phyloP scores from a whole-genome alignment of 768 basidiomycete species.

The Exidia glandulosa region DNA sequence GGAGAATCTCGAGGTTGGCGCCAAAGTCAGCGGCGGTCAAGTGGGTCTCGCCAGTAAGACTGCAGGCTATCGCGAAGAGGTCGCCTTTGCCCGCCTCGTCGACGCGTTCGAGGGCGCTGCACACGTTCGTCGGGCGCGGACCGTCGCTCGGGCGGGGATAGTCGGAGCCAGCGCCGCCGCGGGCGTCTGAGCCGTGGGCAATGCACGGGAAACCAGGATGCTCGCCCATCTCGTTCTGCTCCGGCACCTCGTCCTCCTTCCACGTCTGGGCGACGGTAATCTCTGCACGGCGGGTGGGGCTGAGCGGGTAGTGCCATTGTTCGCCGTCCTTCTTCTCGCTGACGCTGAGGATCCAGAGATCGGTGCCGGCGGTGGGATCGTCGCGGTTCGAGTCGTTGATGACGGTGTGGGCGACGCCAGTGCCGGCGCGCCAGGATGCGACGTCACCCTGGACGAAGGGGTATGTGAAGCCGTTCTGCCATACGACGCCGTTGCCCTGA shows the following conservation, averaged over 20 bases:
- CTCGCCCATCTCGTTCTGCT: constrained; percentile 8
- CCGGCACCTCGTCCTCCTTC: constrained; percentile 5
- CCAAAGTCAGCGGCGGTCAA: constrained; percentile 9
- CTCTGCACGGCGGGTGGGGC: background rate
- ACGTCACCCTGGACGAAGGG: constrained; percentile 8
- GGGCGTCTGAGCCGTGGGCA: background rate
- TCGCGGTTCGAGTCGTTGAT: constrained; percentile 12
- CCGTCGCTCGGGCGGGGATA: background rate
- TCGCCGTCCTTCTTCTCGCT: constrained; percentile 5
- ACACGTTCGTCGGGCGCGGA: constrained; percentile 9
- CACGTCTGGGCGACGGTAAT: constrained; percentile 2
- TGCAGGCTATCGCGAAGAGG: constrained; percentile 9
- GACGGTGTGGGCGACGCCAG: constrained; percentile 12
- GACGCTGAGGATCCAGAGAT: constrained; percentile 7
- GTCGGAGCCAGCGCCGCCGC: background rate
- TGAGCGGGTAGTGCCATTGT: constrained; percentile 5
- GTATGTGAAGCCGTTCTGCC: constrained; percentile 10
- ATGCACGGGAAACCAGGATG: constrained; percentile 9
- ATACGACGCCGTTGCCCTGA: constrained; percentile 8
- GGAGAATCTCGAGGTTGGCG: constrained; percentile 10
- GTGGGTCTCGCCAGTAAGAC: constrained; percentile 9
- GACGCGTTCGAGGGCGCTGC: constrained; percentile 4
- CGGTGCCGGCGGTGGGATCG: constrained; percentile 3
- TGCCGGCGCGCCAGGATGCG: constrained; percentile 10
- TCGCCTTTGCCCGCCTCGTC: constrained; percentile 9